These are phyloP conservation scores for Bullera alba DNA, from an alignment of 768 basidiomycete species.

Conservation along the genomic window DNA sequence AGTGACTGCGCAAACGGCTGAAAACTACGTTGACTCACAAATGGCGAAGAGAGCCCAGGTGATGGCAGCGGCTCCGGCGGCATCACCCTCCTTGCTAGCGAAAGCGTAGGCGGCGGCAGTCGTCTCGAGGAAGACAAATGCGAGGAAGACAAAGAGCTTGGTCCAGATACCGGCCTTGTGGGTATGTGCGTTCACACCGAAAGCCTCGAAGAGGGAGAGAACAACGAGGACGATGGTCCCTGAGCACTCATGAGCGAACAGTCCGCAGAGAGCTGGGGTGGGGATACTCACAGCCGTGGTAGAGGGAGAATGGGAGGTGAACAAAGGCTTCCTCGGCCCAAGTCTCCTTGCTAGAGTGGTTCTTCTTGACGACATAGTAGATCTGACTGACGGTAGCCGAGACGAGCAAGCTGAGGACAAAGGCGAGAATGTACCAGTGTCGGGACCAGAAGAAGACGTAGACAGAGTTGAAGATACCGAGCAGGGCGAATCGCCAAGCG, in stretches of 20 bases:
- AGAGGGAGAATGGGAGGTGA: conserved; percentile 92
- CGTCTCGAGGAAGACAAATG: conserved; percentile 86
- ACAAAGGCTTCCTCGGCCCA: conserved; percentile 76
- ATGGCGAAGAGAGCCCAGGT: conserved; percentile 91
- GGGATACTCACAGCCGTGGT: conserved; percentile 59
- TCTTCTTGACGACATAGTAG: conserved; percentile 83
- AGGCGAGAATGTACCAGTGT: conserved; percentile 64
- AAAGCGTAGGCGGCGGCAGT: conserved; percentile 93
- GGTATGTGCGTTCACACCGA: conserved; percentile 62
- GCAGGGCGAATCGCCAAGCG: conserved; percentile 82
- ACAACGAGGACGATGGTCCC: conserved; percentile 47
- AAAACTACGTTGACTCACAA: conserved; percentile 52
- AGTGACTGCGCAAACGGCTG: neutral
- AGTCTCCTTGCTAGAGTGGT: conserved; percentile 62
- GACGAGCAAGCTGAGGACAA: conserved; percentile 80
- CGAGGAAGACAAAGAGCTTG: conserved; percentile 91
- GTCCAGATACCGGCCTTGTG: conserved; percentile 76
- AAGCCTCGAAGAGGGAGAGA: conserved; percentile 45
- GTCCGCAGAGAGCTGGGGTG: conserved; percentile 58
- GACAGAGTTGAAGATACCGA: conserved; percentile 77
- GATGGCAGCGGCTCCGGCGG: conserved; percentile 85
- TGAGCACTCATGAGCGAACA: no score
- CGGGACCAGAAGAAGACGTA: conserved; percentile 84
- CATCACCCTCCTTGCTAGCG: conserved; percentile 79
- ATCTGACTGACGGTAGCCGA: conserved; percentile 75